Evolutionary conservation across 257 asterid genomes (phyloP), one percentile per base, ranked within the genome.

Genomic region (Mitragyna speciosa): DNA sequence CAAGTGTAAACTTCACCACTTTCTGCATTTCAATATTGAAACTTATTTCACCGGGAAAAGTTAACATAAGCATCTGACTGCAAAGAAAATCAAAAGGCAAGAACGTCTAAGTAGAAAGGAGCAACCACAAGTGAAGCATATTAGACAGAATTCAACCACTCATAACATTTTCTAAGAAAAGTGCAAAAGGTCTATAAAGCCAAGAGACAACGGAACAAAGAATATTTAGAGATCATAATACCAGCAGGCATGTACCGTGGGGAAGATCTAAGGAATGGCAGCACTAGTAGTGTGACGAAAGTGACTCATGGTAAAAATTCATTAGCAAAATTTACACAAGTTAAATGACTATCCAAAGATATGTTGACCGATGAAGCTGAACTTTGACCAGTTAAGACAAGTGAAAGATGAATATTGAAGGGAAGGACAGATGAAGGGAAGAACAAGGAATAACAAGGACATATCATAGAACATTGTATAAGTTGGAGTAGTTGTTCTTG

Each of bases 1-100:
- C 99, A 96, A 54, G 98, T 90, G 86, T 89, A 94, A 66, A 96
- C 97, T 77, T 94, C 97, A 65, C 97, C 97, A 70, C 74, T 84
- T 81, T 83, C 99, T 96, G 94, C 88, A 84, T 75, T 82, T 59
- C 39, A 59, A 87, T 75, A 39, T 82, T 63, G 79, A 78, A 63
- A 75, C 64, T 72, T 49, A 77, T 54, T 83, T 68, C n/a, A 41
- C 66, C 22, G 47, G 45, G 75, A 26, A 31, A 66, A 72, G 28
- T 20, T 19, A 73, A 26, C 70, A 78, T 48, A 74, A 79, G 51
- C 28, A 80, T 70, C 68, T 10, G 52, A 71, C 14, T 22, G 43
- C 45, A 30, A 61, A 54, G n/a, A 14, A 43, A 45, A 26, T 36
- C 3, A 47, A 41, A 54, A 54, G 22, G 30, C 65, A 14, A 70